These are phyloP conservation scores for Neurospora africana DNA, from an alignment of 495 filamentous ascomycete species.

Conservation along the genomic window DNA sequence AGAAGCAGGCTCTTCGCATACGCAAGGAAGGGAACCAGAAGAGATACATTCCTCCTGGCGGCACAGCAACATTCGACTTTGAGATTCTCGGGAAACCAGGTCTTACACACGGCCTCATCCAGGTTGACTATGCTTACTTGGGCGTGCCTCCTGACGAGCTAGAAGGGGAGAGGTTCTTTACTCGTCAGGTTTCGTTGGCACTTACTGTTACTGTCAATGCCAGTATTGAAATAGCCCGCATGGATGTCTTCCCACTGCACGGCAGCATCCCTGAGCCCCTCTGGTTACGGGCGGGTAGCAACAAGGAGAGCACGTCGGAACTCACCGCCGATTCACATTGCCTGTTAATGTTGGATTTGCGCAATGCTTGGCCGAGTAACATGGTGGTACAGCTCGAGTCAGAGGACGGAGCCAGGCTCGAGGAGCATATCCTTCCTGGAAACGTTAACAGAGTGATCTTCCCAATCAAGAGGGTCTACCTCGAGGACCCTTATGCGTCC, in stretches of 20 bases:
- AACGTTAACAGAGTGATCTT: constrained; percentile 68
- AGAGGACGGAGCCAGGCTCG: constrained; percentile 23
- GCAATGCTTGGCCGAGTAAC: constrained; percentile 77
- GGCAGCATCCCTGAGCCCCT: constrained; percentile 38
- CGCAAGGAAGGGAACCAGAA: constrained; percentile 41
- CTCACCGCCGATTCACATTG: constrained; percentile 53
- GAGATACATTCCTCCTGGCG: constrained; percentile 54
- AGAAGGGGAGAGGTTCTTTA: constrained; percentile 61
- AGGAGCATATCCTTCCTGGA: constrained; percentile 61
- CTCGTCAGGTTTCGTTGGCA: constrained; percentile 70
- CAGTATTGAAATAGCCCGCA: constrained; percentile 65
- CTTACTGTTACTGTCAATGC: constrained; percentile 86
- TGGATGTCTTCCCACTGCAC: constrained; percentile 67
- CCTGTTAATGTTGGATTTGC: constrained; percentile 69
- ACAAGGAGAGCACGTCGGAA: constrained; percentile 13
- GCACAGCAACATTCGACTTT: constrained; percentile 63
- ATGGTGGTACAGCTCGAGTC: constrained; percentile 49
- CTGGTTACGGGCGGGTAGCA: constrained; percentile 25
- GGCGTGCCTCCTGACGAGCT: constrained; percentile 53
- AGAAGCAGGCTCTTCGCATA: constrained; percentile 63
- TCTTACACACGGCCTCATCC: constrained; percentile 67
- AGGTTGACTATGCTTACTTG: constrained; percentile 72
- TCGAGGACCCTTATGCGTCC: constrained; percentile 62
- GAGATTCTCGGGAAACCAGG: constrained; percentile 80
- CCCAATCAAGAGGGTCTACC: constrained; percentile 63